Base-by-base conservation (phyloP, 495 filamentous ascomycete genomes). In the Trichoderma reesei region DNA sequence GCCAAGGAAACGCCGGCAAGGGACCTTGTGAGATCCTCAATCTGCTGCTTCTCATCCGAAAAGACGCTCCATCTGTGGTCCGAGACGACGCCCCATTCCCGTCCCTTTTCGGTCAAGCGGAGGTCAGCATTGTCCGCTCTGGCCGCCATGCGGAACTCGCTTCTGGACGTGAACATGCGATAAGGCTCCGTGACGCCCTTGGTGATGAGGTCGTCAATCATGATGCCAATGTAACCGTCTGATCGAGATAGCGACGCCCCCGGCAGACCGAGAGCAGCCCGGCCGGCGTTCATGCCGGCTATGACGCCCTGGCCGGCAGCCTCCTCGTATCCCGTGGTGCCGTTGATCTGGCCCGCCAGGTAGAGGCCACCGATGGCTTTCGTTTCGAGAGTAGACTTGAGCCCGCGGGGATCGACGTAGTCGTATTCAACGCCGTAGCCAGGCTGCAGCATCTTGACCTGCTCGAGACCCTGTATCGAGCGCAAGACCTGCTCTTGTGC, bases 381-480 rank as follows among this genome's bases (percentile, higher is more conserved):
- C 6, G 94, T 98, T 71, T 98, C 95, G 9, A 98, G 84, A 0
- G 94, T 92, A 26, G 89, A 84, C 66, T 86, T 86, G 9, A 98
- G 80, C 70, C 86, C 88, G 62, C 94, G 89, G 9, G 94, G 95
- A 72, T 98, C 94, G 10, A 98, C 89, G 74, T 98, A 98, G 78
- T 98, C 94, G 73, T 98, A 98, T 75, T 98, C 94, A 7, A 98
- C 94, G 56, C 94, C 94, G 72, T 98, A 98, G 60, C 94, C 94
- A 2, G 94, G 87, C 70, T 98, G 95, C 5, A 96, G 86, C 95
- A 98, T 98, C 54, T 76, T 85, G 3, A 90, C 91, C 67, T 96
- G 86, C 72, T 96, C 92, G 33, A 98, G 84, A 13, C 94, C 94
- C 18, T 74, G 81, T 63, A 98, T 87, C 0, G 90, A 96, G 62